phyloP scores from a whole-genome alignment of 257 asterid species.

The Capsicum rhomboideum region DNA sequence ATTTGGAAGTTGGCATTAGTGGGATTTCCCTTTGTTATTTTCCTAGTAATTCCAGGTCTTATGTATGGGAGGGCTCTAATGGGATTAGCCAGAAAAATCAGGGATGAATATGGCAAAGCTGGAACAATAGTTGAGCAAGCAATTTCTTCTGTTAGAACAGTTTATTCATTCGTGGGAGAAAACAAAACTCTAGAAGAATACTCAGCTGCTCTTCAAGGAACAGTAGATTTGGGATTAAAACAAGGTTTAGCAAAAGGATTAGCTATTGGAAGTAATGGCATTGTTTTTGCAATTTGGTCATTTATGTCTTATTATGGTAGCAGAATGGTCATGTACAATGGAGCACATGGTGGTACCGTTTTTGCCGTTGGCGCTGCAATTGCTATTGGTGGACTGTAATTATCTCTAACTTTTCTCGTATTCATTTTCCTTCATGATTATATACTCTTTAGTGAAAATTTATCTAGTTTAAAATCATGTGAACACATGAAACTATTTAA shows the following conservation, averaged over 20 bases:
- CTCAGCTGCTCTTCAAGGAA: conserved; percentile 66
- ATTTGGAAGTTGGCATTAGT: conserved; percentile 67
- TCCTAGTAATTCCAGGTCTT: conserved; percentile 77
- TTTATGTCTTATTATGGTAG: conserved; percentile 83
- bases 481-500: no score
- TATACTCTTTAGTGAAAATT: no score
- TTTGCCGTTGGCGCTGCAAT: conserved; percentile 83
- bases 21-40: conserved; percentile 58
- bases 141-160: conserved; percentile 72
- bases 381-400: conserved; percentile 90
- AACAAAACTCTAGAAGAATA: conserved; percentile 37
- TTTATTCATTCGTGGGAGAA: conserved; percentile 83
- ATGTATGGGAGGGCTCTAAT: conserved; percentile 69
- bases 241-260: conserved; percentile 92
- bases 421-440: no score
- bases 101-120: conserved; percentile 66
- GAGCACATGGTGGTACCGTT: conserved; percentile 71
- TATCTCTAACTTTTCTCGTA: not conserved
- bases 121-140: conserved; percentile 68
- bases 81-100: conserved; percentile 51
- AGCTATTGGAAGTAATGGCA: conserved; percentile 80
- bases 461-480: no score
- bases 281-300: conserved; percentile 78
- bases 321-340: conserved; percentile 74
- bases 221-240: conserved; percentile 51